A percentile compares a stretch with the other conserved stretches of the same genome.
Conservation (phyloP, 495 filamentous ascomycete species). For the Penicillium riverlandense region DNA sequence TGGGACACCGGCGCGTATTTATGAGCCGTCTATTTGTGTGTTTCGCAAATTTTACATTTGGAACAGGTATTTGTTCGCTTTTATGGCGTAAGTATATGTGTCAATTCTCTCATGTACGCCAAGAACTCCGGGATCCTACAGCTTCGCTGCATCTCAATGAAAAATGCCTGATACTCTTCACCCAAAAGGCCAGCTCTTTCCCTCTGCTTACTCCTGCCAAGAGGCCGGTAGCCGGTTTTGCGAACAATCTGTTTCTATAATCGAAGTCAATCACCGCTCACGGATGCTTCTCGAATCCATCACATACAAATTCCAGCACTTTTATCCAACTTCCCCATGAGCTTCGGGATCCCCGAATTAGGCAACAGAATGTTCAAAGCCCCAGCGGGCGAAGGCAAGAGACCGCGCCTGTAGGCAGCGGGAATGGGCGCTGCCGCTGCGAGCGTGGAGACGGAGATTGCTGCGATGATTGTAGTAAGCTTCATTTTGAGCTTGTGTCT, state of each 20-base stretch:
- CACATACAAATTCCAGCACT: constrained; percentile 8
- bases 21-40: no score
- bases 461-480: constrained; percentile 8
- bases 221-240: no score
- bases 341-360: constrained; percentile 7
- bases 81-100: background rate
- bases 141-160: background rate
- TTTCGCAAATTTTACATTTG: no score
- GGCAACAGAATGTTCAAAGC: constrained; percentile 10
- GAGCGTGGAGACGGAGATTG: constrained; percentile 5
- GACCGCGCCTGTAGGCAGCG: background rate
- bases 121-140: background rate
- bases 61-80: background rate
- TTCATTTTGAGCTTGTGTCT: constrained; percentile 6
- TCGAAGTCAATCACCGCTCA: no score
- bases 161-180: no score
- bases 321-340: constrained; percentile 4
- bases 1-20: background rate
- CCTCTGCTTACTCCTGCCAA: no score
- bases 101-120: constrained; percentile 3
- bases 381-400: constrained; percentile 10
- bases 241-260: no score
- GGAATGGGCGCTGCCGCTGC: constrained; percentile 6
- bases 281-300: background rate
- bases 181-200: no score